Base-by-base conservation (phyloP, 208 protist species). In the Leishmania guyanensis region DNA sequence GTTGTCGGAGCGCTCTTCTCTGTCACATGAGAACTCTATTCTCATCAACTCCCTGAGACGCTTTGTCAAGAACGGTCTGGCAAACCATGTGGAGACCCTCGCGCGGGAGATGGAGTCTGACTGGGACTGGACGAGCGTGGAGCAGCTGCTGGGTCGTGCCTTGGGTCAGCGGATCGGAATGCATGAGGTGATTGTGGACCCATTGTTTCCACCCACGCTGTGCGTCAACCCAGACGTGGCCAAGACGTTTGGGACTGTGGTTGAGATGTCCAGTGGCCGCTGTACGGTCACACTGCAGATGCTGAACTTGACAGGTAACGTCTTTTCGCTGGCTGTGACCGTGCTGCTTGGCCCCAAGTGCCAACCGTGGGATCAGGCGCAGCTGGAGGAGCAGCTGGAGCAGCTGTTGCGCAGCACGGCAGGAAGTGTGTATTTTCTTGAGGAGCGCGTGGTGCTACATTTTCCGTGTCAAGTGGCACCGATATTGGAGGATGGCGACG, bases 61-160 rank as follows among this genome's bases (percentile, higher is more conserved):
- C 20, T 96, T 98, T 79, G 75, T 92, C 48, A 72, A 78, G n/a
- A 93, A 85, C 76, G 81, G 86, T 16, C 79, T 84, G 6, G 88
- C 89, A 5, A 90, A 88, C 79, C 84, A 91, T 29, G 82, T 96
- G 26, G 90, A 95, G 51, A 84, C 91, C 46, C 77, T 94, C 2
- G 92, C 92, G 14, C 89, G 91, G 26, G 93, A 88, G 72, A 96
- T 98, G 94, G 78, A 91, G 76, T 88, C 91, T 17, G 93, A 96
- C 64, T 98, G 94, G 94, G 94, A 98, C 84, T 98, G 94, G 93
- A 97, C 94, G 0, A 96, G 88, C 73, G 89, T 90, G 50, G 92
- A 98, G 66, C 93, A 95, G 71, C 83, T 98, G 60, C 83, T 96
- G 12, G 93, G 91, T 65, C 86, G 89, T 22, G 90, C 88, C 5